Conservation (phyloP, 2,329 filamentous ascomycete species). For the Pyrenophora graminea region DNA sequence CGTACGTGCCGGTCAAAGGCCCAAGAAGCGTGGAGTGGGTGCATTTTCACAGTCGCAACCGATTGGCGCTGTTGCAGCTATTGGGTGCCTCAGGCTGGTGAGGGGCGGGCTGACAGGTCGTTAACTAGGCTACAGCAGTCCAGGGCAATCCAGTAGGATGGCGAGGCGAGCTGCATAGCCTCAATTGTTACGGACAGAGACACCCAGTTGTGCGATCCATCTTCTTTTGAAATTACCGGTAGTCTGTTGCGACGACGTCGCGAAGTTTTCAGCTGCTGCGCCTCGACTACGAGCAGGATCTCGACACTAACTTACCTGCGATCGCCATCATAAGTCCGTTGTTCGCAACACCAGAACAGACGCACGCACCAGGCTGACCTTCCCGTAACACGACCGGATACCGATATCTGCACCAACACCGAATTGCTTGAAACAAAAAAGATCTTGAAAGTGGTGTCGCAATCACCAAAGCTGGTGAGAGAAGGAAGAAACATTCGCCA, state of each 20-base stretch:
- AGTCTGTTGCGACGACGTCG: conserved; percentile 24
- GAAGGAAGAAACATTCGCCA: conserved; percentile 19
- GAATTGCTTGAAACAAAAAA: conserved; percentile 15
- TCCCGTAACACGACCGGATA: conserved; percentile 20
- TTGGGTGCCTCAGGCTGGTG: conserved; percentile 27
- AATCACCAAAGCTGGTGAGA: conserved; percentile 13
- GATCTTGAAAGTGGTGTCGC: conserved; percentile 26
- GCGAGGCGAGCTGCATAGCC: conserved; percentile 33
- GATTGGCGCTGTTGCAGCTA: conserved; percentile 15
- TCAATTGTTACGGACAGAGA: conserved; percentile 17
- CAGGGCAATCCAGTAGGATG: conserved; percentile 12
- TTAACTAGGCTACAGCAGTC: conserved; percentile 23
- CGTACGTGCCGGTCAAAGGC: conserved; percentile 27
- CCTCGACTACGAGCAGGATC: conserved; percentile 23
- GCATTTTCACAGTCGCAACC: conserved; percentile 28
- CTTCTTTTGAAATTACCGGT: conserved; percentile 4
- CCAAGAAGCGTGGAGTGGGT: conserved; percentile 15
- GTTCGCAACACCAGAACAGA: conserved; percentile 19
- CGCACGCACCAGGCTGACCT: conserved; percentile 32
- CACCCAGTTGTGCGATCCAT: conserved; percentile 21
- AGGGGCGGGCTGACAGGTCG: conserved; percentile 30
- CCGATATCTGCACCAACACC: conserved; percentile 14
- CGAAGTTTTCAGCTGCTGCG: conserved; percentile 26
- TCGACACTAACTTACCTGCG: conserved; percentile 17
- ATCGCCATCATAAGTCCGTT: conserved; percentile 17